Conservation (phyloP, 1,284 basidiomycete genomes). For the Sphaerobolus stellatus region DNA sequence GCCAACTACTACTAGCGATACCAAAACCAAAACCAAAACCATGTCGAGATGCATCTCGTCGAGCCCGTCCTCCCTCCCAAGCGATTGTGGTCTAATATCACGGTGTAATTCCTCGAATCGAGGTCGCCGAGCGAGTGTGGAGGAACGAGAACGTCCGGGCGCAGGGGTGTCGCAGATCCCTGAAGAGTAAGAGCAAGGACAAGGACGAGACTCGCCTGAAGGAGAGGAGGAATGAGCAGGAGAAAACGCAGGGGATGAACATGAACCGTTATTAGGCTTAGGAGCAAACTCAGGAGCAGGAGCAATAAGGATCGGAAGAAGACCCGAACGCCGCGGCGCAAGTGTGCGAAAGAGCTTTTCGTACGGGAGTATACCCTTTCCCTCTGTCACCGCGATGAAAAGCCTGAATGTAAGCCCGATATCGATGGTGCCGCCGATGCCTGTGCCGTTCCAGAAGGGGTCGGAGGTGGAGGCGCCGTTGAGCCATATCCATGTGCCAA, state of each 20-base stretch:
- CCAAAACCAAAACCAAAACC: too few relatives aligned
- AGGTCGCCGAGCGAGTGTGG: too few relatives aligned
- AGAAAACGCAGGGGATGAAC: neutral
- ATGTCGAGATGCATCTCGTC: too few relatives aligned
- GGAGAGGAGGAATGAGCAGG: conserved; percentile 6
- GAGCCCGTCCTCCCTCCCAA: conserved; percentile 55
- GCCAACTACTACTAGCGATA: too few relatives aligned
- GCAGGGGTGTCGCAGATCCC: too few relatives aligned
- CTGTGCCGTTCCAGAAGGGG: neutral
- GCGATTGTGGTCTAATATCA: conserved; percentile 61
- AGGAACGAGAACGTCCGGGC: too few relatives aligned
- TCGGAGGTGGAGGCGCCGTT: conserved; percentile 3
- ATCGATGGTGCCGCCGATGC: too few relatives aligned
- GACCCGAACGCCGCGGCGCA: too few relatives aligned
- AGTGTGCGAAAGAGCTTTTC: neutral
- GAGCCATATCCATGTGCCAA: neutral
- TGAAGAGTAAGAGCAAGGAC: conserved; percentile 7
- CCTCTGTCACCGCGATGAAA: neutral
- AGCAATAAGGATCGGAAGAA: neutral
- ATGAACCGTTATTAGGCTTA: neutral
- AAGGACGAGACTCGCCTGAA: conserved; percentile 11
- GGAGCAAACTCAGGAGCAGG: neutral
- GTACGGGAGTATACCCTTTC: neutral
- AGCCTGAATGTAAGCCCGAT: too few relatives aligned
- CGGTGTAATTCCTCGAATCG: conserved; percentile 34